phyloP scores from a whole-genome alignment of 345 rosid genomes.

The Turnera subulata region DNA sequence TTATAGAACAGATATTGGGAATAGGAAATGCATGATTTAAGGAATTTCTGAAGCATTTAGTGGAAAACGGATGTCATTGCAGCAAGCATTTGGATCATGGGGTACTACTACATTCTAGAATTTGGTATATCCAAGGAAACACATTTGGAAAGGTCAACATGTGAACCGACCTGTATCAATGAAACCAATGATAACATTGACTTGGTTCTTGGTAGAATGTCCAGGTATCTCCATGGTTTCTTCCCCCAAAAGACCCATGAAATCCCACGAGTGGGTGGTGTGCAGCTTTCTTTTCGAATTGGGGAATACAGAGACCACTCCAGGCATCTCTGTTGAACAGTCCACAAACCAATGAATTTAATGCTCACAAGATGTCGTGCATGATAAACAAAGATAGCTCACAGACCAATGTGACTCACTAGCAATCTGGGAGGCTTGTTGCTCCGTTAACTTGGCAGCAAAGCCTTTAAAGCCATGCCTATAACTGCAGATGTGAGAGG shows the following conservation, averaged over 20 bases:
- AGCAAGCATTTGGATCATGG: neutral
- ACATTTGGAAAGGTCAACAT: neutral
- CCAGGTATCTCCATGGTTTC: constrained; percentile 51
- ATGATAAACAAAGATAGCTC: neutral
- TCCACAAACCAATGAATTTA: neutral
- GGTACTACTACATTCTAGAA: no score
- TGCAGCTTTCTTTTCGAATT: constrained; percentile 45
- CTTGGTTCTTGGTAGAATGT: constrained; percentile 47
- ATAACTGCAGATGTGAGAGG: constrained; percentile 45
- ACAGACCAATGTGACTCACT: constrained; percentile 10
- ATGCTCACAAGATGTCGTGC: neutral
- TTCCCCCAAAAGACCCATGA: constrained; percentile 46
- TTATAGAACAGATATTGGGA: no score
- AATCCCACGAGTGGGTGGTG: constrained; percentile 62
- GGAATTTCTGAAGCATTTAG: neutral
- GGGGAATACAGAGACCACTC: constrained; percentile 51
- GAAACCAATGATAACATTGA: constrained; percentile 42
- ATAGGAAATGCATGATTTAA: no score
- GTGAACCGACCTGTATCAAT: constrained; percentile 42
- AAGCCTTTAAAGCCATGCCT: constrained; percentile 45
- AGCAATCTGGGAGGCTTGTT: constrained; percentile 41
- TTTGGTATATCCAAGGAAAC: neutral
- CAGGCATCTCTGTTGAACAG: constrained; percentile 39
- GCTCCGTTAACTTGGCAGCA: constrained; percentile 42
- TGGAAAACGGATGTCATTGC: neutral